Base-by-base conservation (phyloP, 2,329 filamentous ascomycete species). In the Beauveria medogensis region DNA sequence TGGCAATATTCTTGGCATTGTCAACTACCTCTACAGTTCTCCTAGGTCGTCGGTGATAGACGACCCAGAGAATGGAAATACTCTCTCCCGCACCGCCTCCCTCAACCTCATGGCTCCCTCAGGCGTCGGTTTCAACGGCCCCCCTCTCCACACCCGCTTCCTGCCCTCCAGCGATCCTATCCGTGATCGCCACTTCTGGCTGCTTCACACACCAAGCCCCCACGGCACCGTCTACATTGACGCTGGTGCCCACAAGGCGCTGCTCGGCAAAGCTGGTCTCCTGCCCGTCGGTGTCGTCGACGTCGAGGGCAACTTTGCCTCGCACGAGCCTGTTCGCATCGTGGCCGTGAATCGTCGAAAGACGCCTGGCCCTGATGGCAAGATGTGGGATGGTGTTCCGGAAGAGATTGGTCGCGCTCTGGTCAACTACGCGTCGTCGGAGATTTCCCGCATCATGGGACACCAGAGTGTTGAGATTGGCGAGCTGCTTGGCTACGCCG, bases 201-300 rank as follows among this genome's bases (percentile, higher is more conserved):
- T 99, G 54, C 82, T 97, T 0, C 91, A 99, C 74, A 94, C 93
- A 10, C 85, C 97, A 12, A 87, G 88, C 26, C 91, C 94, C 0
- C 92, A 96, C 69, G 94, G 94, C 16, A 96, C 89, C 2, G 72
- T 99, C 28, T 97, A 91, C 76, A 95, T 99, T 67, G 94, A 99
- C 77, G 78, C 84, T n/a, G 94, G 94, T 47, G 93, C 93, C 3
- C 87, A 92, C 75, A 79, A 82, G 40, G 94, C 93, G 1, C 81
- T 97, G 3, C 77, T 86, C 18, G 86, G 87, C 70, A 96, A 96
- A 76, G 92, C 92, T 0, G 91, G 92, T 3, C 83, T 99, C 2
- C 83, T 97, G 0, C 92, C 93, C 1, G 92, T 90, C 0, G 94
- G 93, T n/a, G 86, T 99, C 16, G 81, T 97, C 1, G 91, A 90